Base-by-base conservation (phyloP, 108 stramenopile genomes). In the Fragilaria crotonensis region DNA sequence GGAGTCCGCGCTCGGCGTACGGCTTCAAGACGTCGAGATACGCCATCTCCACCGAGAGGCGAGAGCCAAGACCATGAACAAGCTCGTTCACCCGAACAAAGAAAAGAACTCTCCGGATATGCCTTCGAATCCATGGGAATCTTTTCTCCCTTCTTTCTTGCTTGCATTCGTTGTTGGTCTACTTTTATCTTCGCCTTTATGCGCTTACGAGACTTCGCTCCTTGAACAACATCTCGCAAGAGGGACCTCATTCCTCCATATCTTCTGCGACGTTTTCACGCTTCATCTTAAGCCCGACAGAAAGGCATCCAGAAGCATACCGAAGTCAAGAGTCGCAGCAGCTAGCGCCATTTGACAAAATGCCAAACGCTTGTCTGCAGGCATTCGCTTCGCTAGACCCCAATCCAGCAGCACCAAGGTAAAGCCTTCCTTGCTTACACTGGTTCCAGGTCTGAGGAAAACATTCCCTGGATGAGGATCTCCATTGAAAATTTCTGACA, bases 151-250 rank as follows among this genome's bases (percentile, higher is more conserved):
- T 54, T 54, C 2, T 66, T 72, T 5, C 33, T 54, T 18, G 45
- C 31, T 30, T 60, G 54, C 18, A 17, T 20, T n/a, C 31, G 33
- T 30, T 48, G 45, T 27, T 59, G 45, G 4, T 54, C 66, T 27
- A 52, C n/a, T 48, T 75, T 70, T 5, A 75, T 70, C 28, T 60
- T 68, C 3, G 45, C 20, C 52, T 59, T 54, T 48, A 62, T 57
- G 28, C 66, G 30, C 44, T 54, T 52, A 25, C 72, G 60, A 4
- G 79, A 61, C 27, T 72, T 64, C 9, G 65, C 64, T 1, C 68
- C 49, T 20, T 75, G 79, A 7, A 54, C 70, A 47, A 72, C 72
- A 52, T 76, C 75, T 1, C 79, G 63, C 0, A 80, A 52, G 31
- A 72, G 49, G 26, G 60, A 64, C 21, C 60, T 59, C 59, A 72